These are phyloP conservation scores for Claviceps quebecensis DNA, from an alignment of 2,329 filamentous ascomycete genomes.

Conservation along the genomic window DNA sequence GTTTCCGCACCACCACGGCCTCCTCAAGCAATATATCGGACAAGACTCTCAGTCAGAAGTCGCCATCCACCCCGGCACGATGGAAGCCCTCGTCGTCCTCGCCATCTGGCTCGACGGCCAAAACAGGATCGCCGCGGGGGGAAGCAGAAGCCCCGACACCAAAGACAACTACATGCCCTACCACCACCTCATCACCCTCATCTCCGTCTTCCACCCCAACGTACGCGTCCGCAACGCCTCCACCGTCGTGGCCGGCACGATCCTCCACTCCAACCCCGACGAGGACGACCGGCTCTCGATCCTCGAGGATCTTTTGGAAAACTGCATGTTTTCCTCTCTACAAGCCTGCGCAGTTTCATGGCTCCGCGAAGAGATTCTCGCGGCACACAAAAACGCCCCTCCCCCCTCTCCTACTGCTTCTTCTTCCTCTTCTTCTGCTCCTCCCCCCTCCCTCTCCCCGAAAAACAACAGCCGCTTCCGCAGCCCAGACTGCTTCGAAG, in stretches of 20 bases:
- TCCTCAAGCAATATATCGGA: slow-evolving; percentile 40
- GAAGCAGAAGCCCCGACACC: slow-evolving; percentile 11
- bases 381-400: slow-evolving; percentile 21
- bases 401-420: no score
- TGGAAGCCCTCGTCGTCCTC: slow-evolving; percentile 45
- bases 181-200: slow-evolving; percentile 43
- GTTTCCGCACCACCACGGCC: slow-evolving; percentile 44
- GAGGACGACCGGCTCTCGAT: slow-evolving; percentile 46
- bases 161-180: slow-evolving; percentile 42
- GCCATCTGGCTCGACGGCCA: slow-evolving; percentile 44
- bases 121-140: slow-evolving; percentile 23
- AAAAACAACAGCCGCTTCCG: slow-evolving; percentile 28
- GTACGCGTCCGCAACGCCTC: slow-evolving; percentile 41
- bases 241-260: slow-evolving; percentile 35
- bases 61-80: slow-evolving; percentile 34
- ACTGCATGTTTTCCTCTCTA: slow-evolving; percentile 47
- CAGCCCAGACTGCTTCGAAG: slow-evolving; percentile 40
- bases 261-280: slow-evolving; percentile 45
- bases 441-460: no score
- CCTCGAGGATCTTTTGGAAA: slow-evolving; percentile 50
- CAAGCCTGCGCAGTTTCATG: slow-evolving; percentile 50
- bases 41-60: slow-evolving; percentile 36
- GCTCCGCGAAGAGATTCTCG: slow-evolving; percentile 48
- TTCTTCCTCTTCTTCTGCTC: no score
- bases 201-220: slow-evolving; percentile 42